These are phyloP conservation scores for Nothophytophthora sp. DNA, from an alignment of 352 stramenopile species.

Conservation along the genomic window DNA sequence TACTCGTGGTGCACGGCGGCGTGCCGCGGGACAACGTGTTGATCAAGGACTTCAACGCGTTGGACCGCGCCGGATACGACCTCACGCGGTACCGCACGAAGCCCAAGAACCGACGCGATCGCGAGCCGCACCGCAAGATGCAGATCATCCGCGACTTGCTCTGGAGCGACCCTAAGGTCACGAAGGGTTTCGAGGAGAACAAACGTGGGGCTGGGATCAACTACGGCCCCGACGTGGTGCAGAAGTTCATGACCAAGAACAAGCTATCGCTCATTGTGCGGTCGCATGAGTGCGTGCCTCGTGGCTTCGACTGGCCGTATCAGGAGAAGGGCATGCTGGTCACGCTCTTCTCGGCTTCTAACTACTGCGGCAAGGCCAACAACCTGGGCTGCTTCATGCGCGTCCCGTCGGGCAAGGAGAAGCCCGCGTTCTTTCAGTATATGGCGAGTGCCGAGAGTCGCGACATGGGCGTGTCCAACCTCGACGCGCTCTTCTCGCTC, in stretches of 20 bases:
- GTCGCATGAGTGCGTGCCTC: constrained; percentile 84
- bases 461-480: constrained; percentile 80
- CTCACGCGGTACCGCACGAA: constrained; percentile 74
- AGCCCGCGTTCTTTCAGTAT: constrained; percentile 88
- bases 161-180: constrained; percentile 76
- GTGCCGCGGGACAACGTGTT: constrained; percentile 61
- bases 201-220: constrained; percentile 77
- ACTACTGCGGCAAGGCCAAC: constrained; percentile 86
- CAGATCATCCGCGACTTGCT: constrained; percentile 79
- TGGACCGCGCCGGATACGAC: constrained; percentile 73
- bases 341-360: constrained; percentile 87
- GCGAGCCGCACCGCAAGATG: constrained; percentile 61
- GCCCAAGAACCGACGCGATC: constrained; percentile 50
- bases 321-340: constrained; percentile 84
- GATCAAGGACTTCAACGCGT: constrained; percentile 59
- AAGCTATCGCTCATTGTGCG: constrained; percentile 80
- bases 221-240: constrained; percentile 75
- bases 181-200: constrained; percentile 78
- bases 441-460: constrained; percentile 82
- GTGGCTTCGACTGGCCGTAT: constrained; percentile 82
- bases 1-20: constrained; percentile 80
- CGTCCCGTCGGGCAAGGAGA: constrained; percentile 66
- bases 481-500: constrained; percentile 86
- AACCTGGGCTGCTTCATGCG: constrained; percentile 88
- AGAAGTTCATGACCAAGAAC: constrained; percentile 89